Evolutionary conservation across 164 flowering plant genomes (phyloP).

Genomic region (Piper betle): DNA sequence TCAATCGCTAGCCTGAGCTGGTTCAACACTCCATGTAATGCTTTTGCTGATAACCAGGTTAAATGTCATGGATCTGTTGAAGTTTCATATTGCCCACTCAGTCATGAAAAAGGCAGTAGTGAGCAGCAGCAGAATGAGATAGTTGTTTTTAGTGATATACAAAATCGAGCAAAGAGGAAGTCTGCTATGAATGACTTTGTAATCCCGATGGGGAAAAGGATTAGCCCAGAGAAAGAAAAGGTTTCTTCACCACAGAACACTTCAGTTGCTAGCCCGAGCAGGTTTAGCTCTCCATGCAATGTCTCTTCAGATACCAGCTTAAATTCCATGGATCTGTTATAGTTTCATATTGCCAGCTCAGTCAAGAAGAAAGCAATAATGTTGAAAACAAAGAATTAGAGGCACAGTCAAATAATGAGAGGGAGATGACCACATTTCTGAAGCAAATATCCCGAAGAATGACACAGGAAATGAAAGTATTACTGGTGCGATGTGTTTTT

Average conservation of each 20-base stretch:
- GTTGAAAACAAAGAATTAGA: background rate
- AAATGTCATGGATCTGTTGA: slow-evolving; percentile 1
- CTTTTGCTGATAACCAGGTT: background rate
- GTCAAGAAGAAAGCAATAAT: background rate
- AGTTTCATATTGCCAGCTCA: background rate
- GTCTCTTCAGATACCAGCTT: background rate
- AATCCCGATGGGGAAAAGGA: slow-evolving; percentile 6
- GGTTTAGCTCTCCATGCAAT: background rate
- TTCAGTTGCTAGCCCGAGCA: slow-evolving; percentile 14
- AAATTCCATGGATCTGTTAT: slow-evolving; percentile 1
- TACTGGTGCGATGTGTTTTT: background rate
- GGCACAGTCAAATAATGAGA: background rate
- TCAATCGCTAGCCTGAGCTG: slow-evolving; percentile 14
- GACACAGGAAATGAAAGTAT: background rate
- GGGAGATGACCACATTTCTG: background rate
- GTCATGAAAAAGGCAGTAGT: slow-evolving; percentile 12
- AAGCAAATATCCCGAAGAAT: background rate
- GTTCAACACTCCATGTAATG: background rate
- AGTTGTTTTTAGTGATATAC: slow-evolving; percentile 9
- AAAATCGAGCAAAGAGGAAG: background rate
- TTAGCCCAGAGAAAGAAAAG: background rate
- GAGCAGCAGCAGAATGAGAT: slow-evolving; percentile 15
- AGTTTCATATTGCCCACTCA: background rate
- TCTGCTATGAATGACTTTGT: background rate
- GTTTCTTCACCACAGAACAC: slow-evolving; percentile 9